Conservation (phyloP, 805 yeast genomes). For the Metschnikowia koreensis region DNA sequence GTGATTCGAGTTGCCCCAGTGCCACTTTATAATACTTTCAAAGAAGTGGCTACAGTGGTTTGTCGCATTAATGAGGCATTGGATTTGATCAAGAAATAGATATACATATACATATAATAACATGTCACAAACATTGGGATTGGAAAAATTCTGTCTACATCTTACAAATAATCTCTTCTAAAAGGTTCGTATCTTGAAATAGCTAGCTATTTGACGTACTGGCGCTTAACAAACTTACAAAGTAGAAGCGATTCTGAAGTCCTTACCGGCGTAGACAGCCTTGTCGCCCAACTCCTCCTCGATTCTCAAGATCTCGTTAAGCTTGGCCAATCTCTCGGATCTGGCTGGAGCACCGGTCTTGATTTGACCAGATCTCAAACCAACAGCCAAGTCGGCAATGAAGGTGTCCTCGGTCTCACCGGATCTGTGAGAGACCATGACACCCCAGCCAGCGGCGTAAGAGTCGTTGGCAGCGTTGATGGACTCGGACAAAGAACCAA, state of each 20-base stretch:
- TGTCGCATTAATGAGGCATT: constrained; percentile 43
- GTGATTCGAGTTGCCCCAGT: constrained; percentile 89
- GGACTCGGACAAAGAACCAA: constrained; percentile 94
- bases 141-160: neutral
- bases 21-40: constrained; percentile 77
- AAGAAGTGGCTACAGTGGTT: constrained; percentile 54
- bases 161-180: neutral
- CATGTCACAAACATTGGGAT: too few relatives aligned
- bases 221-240: constrained; percentile 28
- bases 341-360: constrained; percentile 99
- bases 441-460: constrained; percentile 97
- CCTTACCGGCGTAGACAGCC: constrained; percentile 91
- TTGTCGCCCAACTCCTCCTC: constrained; percentile 98
- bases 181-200: constrained; percentile 9
- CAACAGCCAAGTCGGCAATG: constrained; percentile 97
- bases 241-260: constrained; percentile 64
- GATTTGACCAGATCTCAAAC: constrained; percentile 97
- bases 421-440: constrained; percentile 99
- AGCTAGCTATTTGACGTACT: constrained; percentile 6
- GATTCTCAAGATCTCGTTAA: constrained; percentile 96
- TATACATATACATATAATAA: too few relatives aligned
- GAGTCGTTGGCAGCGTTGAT: constrained; percentile 96
- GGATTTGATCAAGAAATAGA: constrained; percentile 8
- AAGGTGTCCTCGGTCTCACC: constrained; percentile 99
- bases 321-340: constrained; percentile 99